Conservation (phyloP, 306 rosid genomes). For the Urtica urens region DNA sequence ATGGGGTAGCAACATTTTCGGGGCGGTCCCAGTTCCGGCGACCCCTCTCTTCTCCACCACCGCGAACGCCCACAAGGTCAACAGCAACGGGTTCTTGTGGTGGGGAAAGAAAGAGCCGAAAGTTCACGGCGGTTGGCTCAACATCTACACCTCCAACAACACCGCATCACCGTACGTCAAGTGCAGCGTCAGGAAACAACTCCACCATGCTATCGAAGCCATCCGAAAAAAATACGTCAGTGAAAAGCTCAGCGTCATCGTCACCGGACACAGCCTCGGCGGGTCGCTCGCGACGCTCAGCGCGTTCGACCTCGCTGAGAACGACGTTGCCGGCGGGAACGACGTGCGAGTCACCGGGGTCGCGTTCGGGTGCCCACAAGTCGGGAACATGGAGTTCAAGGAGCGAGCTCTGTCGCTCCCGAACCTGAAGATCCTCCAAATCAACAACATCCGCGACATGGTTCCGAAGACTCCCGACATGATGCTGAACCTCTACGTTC, state of each 20-base stretch:
- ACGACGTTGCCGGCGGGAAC: background rate
- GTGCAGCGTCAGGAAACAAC: constrained; percentile 38
- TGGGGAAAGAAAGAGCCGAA: constrained; percentile 10
- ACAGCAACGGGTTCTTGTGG: no score
- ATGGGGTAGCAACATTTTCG: constrained; percentile 30
- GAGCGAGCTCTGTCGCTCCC: background rate
- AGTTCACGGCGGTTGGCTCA: constrained; percentile 60
- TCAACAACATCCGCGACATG: constrained; percentile 32
- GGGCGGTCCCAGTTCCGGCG: constrained; percentile 22
- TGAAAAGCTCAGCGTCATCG: constrained; percentile 37
- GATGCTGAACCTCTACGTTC: constrained; percentile 21
- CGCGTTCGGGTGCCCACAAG: constrained; percentile 31
- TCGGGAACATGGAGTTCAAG: constrained; percentile 21
- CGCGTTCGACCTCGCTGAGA: background rate
- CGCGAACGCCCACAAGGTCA: background rate
- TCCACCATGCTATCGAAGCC: constrained; percentile 1
- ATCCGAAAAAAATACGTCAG: constrained; percentile 1
- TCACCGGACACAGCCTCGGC: constrained; percentile 2
- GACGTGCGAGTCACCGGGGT: constrained; percentile 16
- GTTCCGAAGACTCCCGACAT: constrained; percentile 31
- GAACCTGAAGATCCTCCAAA: constrained; percentile 31
- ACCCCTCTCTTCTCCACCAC: background rate
- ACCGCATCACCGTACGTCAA: constrained; percentile 40
- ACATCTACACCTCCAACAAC: constrained; percentile 39
- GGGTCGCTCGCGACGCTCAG: background rate